phyloP scores from a whole-genome alignment of 768 basidiomycete species.

The Chalciporus pseudorubinellus region DNA sequence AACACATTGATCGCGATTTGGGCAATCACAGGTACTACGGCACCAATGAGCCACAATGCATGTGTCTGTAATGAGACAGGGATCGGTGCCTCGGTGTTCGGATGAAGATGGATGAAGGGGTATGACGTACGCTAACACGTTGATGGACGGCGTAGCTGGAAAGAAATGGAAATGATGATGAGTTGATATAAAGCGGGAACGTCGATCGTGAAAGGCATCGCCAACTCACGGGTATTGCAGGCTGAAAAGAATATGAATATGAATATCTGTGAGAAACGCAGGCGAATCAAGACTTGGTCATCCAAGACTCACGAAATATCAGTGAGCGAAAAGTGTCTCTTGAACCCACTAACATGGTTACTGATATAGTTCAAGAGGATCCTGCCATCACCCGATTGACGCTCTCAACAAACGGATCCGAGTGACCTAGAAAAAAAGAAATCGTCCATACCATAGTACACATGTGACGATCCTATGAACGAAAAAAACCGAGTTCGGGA shows the following conservation, averaged over 20 bases:
- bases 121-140: constrained; percentile 52
- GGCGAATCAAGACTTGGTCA: no score
- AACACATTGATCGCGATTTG: constrained; percentile 65
- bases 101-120: not conserved
- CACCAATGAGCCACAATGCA: constrained; percentile 43
- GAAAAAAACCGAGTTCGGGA: not conserved
- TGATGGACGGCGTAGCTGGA: constrained; percentile 64
- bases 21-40: constrained; percentile 60
- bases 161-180: not conserved
- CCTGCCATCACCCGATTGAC: constrained; percentile 37
- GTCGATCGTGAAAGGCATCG: not conserved
- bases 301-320: constrained; percentile 63
- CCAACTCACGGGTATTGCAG: constrained; percentile 41
- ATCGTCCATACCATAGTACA: constrained; percentile 50
- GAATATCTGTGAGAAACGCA: no score
- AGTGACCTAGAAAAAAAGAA: no score
- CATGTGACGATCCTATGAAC: constrained; percentile 60
- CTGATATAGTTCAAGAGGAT: constrained; percentile 56
- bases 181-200: not conserved
- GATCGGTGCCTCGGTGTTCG: no score
- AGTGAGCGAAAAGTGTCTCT: constrained; percentile 71
- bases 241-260: constrained; percentile 23
- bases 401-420: not conserved
- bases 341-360: constrained; percentile 58
- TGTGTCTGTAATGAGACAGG: constrained; percentile 23